Percentiles rank a stretch among this genome's conserved stretches.
These are phyloP conservation scores for Quercus phellos DNA, from an alignment of 331 rosid genomes.

Conservation along the genomic window DNA sequence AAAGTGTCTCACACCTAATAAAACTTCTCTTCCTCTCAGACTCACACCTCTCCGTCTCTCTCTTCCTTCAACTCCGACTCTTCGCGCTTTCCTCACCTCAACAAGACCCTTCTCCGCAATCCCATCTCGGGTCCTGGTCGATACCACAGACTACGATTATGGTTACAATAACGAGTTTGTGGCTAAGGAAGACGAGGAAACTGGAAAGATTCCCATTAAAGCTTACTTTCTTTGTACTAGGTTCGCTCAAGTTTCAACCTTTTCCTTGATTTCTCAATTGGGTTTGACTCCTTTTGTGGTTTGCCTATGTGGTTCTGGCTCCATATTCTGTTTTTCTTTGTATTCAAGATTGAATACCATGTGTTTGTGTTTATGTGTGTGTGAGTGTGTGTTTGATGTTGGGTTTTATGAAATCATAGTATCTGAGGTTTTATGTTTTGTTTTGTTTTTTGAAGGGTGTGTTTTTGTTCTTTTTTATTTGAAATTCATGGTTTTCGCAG, in stretches of 20 bases:
- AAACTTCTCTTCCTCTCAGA: conserved; percentile 1
- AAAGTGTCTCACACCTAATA: conserved; percentile 9
- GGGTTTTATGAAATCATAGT: not conserved
- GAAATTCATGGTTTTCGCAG: conserved; percentile 89
- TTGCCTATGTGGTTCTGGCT: not conserved
- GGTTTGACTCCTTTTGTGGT: not conserved
- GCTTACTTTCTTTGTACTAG: conserved; percentile 90
- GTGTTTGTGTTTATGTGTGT: conserved; percentile 5
- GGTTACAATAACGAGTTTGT: conserved; percentile 16
- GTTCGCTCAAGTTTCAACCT: conserved; percentile 24
- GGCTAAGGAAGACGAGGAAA: conserved; percentile 29
- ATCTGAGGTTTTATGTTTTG: too few relatives aligned
- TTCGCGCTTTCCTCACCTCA: conserved; percentile 23
- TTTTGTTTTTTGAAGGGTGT: not conserved
- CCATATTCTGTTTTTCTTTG: not conserved
- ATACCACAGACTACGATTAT: conserved; percentile 37
- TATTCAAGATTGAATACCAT: not conserved
- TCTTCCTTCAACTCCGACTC: conserved; percentile 2
- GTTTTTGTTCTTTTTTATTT: conserved; percentile 38
- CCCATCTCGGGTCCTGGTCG: conserved; percentile 34
- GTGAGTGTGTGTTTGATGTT: not conserved
- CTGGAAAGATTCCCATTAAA: conserved; percentile 65
- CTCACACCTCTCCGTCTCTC: conserved; percentile 15
- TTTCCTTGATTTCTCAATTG: conserved; percentile 9
- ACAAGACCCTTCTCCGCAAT: conserved; percentile 51